Percentiles rank a stretch among this genome's conserved stretches.
Evolutionary conservation across 106 monocot species (phyloP).

Genomic region (Allium sativum): DNA sequence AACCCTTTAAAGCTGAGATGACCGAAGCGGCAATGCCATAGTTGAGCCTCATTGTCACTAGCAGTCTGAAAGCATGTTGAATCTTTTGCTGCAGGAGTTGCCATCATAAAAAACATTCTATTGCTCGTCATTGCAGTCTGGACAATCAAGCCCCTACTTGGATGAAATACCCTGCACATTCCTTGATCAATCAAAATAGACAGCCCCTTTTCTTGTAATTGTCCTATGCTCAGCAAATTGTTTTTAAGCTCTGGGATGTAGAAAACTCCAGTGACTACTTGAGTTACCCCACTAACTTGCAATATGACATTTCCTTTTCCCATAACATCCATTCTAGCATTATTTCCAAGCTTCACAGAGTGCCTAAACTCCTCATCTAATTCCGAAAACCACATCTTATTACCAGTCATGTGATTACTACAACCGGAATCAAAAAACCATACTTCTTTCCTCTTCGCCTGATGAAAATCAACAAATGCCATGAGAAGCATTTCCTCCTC

Average conservation of each 20-base stretch:
- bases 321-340: background rate
- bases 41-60: background rate
- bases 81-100: background rate
- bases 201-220: background rate
- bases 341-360: background rate
- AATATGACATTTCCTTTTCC: conserved; percentile 1
- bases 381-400: background rate
- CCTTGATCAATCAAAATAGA: background rate
- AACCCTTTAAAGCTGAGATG: conserved; percentile 1
- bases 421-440: background rate
- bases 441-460: background rate
- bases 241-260: background rate
- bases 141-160: background rate
- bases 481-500: background rate
- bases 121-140: background rate
- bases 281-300: background rate
- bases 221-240: background rate
- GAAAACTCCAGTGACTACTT: background rate
- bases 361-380: conserved; percentile 3
- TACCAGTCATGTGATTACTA: background rate
- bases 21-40: background rate
- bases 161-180: background rate
- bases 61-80: background rate
- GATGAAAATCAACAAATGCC: background rate
- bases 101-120: background rate